Conservation (phyloP, 2,329 filamentous ascomycete species). For the Catunica adiposa region DNA sequence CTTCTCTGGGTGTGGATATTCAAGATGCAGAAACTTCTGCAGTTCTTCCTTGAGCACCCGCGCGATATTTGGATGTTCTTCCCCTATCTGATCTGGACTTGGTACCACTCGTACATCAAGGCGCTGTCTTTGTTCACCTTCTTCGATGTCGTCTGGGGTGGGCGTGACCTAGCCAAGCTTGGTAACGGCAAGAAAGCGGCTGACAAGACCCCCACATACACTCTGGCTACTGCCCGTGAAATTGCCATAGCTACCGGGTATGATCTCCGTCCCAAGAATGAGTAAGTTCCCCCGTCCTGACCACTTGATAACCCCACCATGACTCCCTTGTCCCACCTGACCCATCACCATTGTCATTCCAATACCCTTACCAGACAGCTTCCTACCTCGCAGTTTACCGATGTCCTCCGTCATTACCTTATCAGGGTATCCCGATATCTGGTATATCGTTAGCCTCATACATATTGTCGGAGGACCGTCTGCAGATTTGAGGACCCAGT, state of each 20-base stretch:
- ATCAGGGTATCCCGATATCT: too few species aligned
- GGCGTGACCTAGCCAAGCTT: conserved; percentile 10
- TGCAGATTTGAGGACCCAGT: too few species aligned
- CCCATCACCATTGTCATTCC: too few species aligned
- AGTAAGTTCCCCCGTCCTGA: too few species aligned
- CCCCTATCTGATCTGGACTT: conserved; percentile 36
- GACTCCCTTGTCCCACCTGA: too few species aligned
- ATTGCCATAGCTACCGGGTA: too few species aligned
- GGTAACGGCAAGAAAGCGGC: background rate
- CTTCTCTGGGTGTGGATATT: conserved; percentile 33
- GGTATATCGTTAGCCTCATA: too few species aligned
- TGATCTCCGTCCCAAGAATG: background rate
- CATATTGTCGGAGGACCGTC: too few species aligned
- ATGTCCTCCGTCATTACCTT: too few species aligned
- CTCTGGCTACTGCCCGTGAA: background rate
- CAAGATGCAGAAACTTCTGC: conserved; percentile 40
- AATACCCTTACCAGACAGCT: too few species aligned
- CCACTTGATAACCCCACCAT: too few species aligned
- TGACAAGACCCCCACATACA: background rate
- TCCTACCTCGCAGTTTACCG: too few species aligned
- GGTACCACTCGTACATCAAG: conserved; percentile 41
- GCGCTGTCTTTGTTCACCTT: conserved; percentile 38
- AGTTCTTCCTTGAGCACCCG: conserved; percentile 35
- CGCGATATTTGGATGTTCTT: conserved; percentile 34
- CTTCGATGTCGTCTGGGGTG: conserved; percentile 26